phyloP scores from a whole-genome alignment of 2,329 filamentous ascomycete genomes.

The Claviceps quebecensis region DNA sequence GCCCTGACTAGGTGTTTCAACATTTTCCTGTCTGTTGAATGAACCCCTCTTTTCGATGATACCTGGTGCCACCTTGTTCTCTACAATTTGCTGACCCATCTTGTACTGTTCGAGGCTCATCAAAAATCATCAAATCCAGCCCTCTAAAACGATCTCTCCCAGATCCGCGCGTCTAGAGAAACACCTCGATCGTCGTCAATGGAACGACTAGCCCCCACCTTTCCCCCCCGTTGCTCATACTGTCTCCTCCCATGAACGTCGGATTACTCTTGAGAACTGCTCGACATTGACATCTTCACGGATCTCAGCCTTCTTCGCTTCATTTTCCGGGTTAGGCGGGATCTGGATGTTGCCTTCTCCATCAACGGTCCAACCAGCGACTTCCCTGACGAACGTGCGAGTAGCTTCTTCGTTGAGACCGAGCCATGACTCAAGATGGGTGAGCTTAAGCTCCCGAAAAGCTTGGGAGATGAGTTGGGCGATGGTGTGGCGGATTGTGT shows the following conservation, averaged over 20 bases:
- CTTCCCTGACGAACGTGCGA: conserved; percentile 67
- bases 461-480: conserved; percentile 73
- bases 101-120: neutral
- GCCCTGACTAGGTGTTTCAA: conserved; percentile 17
- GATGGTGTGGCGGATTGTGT: conserved; percentile 80
- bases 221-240: conserved; percentile 11
- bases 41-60: conserved; percentile 12
- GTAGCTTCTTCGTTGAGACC: conserved; percentile 55
- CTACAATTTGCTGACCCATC: neutral
- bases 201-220: neutral
- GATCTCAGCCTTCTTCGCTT: conserved; percentile 90
- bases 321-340: conserved; percentile 90
- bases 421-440: conserved; percentile 61
- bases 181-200: neutral
- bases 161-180: neutral
- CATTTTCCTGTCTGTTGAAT: conserved; percentile 14
- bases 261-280: conserved; percentile 67
- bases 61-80: neutral
- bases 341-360: conserved; percentile 53
- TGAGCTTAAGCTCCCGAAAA: conserved; percentile 57
- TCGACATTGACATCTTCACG: conserved; percentile 89
- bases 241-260: conserved; percentile 69
- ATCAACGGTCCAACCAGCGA: conserved; percentile 76
- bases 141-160: neutral
- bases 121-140: neutral